Conservation (phyloP, 768 basidiomycete genomes). For the Termitomyces sp. region DNA sequence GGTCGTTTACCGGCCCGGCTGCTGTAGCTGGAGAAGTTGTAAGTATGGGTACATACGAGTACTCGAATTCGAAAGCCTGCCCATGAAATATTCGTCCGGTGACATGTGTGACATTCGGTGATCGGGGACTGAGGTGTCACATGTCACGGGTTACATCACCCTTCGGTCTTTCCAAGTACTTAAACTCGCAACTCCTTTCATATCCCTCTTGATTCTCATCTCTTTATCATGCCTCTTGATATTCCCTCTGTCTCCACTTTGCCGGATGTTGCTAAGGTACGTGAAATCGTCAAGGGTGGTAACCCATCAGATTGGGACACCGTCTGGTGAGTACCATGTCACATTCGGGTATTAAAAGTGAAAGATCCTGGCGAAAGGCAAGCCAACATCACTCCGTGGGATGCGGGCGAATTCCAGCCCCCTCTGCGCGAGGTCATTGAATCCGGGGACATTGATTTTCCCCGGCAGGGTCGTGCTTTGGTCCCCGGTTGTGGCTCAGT, state of each 20-base stretch:
- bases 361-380: neutral
- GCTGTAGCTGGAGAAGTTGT: too few relatives aligned
- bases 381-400: constrained; percentile 62
- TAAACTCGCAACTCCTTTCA: too few relatives aligned
- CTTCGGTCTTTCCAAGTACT: too few relatives aligned
- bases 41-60: too few relatives aligned
- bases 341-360: too few relatives aligned
- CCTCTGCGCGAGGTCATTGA: constrained; percentile 50
- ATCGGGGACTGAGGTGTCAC: too few relatives aligned
- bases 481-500: constrained; percentile 13
- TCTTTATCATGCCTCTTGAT: neutral
- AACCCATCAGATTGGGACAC: constrained; percentile 24
- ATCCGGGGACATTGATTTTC: constrained; percentile 38
- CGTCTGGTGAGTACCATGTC: constrained; percentile 11
- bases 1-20: too few relatives aligned
- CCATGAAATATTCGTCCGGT: too few relatives aligned
- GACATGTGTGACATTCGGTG: too few relatives aligned
- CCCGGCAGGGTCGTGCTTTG: constrained; percentile 30
- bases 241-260: neutral
- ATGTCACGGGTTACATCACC: too few relatives aligned
- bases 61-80: too few relatives aligned
- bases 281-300: constrained; percentile 19
- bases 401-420: constrained; percentile 49
- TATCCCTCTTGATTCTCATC: neutral
- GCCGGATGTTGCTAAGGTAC: neutral